Conservation (phyloP, 495 filamentous ascomycete genomes). For the Talaromyces proteolyticus region DNA sequence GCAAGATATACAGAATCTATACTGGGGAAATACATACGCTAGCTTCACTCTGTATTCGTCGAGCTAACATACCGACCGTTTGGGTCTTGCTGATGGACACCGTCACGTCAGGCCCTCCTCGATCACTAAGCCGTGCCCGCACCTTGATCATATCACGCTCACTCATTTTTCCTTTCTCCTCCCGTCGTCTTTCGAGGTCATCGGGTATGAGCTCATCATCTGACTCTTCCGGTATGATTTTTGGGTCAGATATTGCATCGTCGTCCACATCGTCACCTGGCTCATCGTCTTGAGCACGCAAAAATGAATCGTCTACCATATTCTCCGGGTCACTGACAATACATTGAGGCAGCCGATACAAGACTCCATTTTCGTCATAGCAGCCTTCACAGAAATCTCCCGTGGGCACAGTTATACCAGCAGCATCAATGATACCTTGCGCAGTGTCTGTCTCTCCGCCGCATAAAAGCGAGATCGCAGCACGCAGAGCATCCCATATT, state of each 20-base stretch:
- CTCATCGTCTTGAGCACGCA: constrained; percentile 10
- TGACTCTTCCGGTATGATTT: constrained; percentile 35
- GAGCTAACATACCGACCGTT: constrained; percentile 54
- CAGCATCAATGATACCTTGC: constrained; percentile 70
- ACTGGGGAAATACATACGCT: constrained; percentile 45
- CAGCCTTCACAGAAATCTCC: constrained; percentile 65
- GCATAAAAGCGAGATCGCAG: constrained; percentile 61
- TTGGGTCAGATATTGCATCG: constrained; percentile 42
- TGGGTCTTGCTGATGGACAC: constrained; percentile 56
- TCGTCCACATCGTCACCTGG: constrained; percentile 36
- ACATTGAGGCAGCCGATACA: constrained; percentile 72
- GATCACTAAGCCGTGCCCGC: constrained; percentile 63
- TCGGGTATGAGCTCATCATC: constrained; percentile 42
- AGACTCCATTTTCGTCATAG: constrained; percentile 71
- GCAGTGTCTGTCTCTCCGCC: constrained; percentile 59
- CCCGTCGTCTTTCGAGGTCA: constrained; percentile 51
- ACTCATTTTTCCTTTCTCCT: constrained; percentile 57
- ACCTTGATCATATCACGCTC: constrained; percentile 52
- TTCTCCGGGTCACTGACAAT: constrained; percentile 73
- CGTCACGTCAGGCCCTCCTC: constrained; percentile 55
- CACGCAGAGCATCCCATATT: constrained; percentile 69
- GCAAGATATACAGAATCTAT: constrained; percentile 2
- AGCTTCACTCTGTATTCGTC: constrained; percentile 58
- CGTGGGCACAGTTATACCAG: constrained; percentile 72
- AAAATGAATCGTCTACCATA: constrained; percentile 36